A percentile compares a stretch with the other conserved stretches of the same genome.
phyloP scores from a whole-genome alignment of 139 green algal species.

The Gonium pectorale region DNA sequence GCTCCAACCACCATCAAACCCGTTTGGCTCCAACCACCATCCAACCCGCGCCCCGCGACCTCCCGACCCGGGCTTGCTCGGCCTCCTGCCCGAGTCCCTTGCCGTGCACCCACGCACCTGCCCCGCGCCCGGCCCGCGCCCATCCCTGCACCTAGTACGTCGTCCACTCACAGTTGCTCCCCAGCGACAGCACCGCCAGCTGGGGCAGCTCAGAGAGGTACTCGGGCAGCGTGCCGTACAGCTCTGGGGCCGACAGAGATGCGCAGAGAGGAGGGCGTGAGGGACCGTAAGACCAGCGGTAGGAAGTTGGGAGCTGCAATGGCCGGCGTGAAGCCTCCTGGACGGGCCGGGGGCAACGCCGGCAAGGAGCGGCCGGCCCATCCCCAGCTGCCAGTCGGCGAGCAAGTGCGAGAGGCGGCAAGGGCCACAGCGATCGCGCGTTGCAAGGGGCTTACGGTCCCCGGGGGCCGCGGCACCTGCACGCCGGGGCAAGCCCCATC shows the following conservation, averaged over 20 bases:
- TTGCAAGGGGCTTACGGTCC: too few species aligned
- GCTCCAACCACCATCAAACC: background rate
- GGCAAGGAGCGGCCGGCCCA: too few species aligned
- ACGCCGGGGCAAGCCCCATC: too few species aligned
- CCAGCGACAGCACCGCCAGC: background rate
- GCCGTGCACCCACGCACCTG: background rate
- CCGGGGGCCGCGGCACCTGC: too few species aligned
- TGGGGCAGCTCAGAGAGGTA: background rate
- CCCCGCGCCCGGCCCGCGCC: background rate
- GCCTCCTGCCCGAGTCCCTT: background rate
- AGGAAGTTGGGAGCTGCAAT: background rate
- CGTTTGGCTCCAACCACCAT: background rate
- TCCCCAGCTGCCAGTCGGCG: constrained; percentile 2
- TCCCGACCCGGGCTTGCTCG: background rate
- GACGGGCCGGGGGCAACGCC: too few species aligned
- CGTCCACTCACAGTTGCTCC: background rate
- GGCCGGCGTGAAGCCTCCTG: background rate
- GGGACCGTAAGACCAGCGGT: background rate
- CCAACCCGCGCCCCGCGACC: background rate
- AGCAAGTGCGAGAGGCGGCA: background rate
- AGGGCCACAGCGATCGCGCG: background rate
- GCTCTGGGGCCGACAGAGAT: background rate
- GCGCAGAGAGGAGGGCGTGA: background rate
- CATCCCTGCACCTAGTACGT: too few species aligned
- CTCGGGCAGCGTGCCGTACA: background rate